Evolutionary conservation across 176 grass and related monocot genomes (phyloP).

Genomic region (Themeda triandra): DNA sequence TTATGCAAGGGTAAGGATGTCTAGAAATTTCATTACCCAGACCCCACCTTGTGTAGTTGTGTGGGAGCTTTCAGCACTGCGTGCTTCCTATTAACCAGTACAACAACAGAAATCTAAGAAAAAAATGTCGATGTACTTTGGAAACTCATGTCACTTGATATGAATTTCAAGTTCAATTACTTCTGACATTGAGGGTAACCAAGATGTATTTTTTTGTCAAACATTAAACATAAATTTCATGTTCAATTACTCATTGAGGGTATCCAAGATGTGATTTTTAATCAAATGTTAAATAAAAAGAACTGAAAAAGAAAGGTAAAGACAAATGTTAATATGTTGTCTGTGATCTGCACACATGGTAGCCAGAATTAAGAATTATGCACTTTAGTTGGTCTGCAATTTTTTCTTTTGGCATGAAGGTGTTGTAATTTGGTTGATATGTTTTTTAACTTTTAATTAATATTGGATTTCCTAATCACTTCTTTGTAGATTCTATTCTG

Average conservation of each 20-base stretch:
- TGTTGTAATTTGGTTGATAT: not conserved
- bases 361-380: not conserved
- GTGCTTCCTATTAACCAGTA: not conserved
- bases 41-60: not conserved
- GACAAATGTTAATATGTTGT: too few species aligned
- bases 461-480: not conserved
- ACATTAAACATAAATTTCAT: too few species aligned
- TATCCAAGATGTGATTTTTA: not conserved
- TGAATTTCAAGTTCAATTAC: not conserved
- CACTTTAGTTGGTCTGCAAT: not conserved
- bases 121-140: not conserved
- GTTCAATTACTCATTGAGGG: not conserved
- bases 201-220: not conserved
- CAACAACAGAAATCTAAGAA: not conserved
- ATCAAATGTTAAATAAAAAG: too few species aligned
- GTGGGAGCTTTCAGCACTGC: not conserved
- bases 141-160: not conserved
- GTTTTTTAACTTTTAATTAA: not conserved
- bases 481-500: conserved; percentile 70
- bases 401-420: not conserved
- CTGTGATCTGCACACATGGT: too few species aligned
- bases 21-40: not conserved
- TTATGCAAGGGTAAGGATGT: not conserved
- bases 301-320: too few species aligned
- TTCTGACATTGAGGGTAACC: too few species aligned